Conservation (phyloP, 176 grass and related monocot genomes). For the Oryza glaberrima region DNA sequence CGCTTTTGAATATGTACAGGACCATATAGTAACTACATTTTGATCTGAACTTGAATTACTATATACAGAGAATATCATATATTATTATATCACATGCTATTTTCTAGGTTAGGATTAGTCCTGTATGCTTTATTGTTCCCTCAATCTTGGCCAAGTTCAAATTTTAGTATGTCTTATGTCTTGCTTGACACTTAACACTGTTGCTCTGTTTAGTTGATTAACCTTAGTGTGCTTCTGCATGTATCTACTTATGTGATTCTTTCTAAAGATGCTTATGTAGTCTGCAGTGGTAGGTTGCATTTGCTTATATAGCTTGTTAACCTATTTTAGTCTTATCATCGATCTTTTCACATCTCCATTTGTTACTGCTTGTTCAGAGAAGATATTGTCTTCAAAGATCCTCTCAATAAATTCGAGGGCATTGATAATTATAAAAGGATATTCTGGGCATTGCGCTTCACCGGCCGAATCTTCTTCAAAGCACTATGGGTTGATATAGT, state of each 20-base stretch:
- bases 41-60: not conserved
- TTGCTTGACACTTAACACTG: not conserved
- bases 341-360: slow-evolving; percentile 27
- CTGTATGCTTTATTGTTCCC: not conserved
- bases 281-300: slow-evolving; percentile 4
- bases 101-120: not conserved
- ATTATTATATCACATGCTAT: not conserved
- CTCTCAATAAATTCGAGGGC: slow-evolving; percentile 78
- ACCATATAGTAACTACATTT: slow-evolving; percentile 24
- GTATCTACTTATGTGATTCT: slow-evolving; percentile 1
- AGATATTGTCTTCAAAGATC: slow-evolving; percentile 93
- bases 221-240: not conserved
- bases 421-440: slow-evolving; percentile 87
- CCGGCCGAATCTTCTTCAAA: slow-evolving; percentile 80
- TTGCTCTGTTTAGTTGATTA: slow-evolving; percentile 24
- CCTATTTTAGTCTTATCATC: not conserved
- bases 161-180: not conserved
- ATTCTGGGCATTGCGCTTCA: slow-evolving; percentile 76
- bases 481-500: slow-evolving; percentile 82
- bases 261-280: not conserved
- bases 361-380: slow-evolving; percentile 67
- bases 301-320: slow-evolving; percentile 16
- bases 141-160: not conserved
- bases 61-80: not conserved
- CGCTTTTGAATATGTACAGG: not conserved